These are phyloP conservation scores for Hyaloscypha finlandica DNA, from an alignment of 495 filamentous ascomycete species.

Conservation along the genomic window DNA sequence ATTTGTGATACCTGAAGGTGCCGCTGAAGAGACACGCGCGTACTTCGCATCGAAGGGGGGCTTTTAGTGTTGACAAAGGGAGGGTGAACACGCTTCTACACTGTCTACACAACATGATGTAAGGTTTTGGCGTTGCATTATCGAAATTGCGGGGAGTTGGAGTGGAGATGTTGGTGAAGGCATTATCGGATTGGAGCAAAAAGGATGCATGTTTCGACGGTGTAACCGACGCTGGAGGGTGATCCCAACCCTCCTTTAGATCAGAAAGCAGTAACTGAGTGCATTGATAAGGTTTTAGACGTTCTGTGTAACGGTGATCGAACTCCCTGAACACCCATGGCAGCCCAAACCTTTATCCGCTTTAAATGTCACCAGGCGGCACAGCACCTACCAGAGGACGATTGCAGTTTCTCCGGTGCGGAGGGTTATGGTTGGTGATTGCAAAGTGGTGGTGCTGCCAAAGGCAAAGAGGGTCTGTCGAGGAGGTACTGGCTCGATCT, in stretches of 20 bases:
- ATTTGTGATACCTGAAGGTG: conserved; percentile 76
- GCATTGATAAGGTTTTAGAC: neutral
- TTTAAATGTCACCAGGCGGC: neutral
- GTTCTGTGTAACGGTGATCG: neutral
- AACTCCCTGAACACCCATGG: too few species aligned
- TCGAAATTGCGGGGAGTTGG: neutral
- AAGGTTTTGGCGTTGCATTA: conserved; percentile 1
- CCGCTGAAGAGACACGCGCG: conserved; percentile 60
- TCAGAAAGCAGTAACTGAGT: neutral
- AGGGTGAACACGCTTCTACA: neutral
- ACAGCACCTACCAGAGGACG: neutral
- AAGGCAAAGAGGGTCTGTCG: neutral
- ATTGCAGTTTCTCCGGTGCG: neutral
- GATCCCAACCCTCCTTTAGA: neutral
- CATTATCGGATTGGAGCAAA: neutral
- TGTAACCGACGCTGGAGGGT: neutral
- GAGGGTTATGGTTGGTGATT: neutral
- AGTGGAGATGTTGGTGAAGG: neutral
- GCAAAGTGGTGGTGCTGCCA: neutral
- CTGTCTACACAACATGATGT: neutral
- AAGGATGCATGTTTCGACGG: neutral
- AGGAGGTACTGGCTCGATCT: conserved; percentile 2
- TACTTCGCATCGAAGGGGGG: conserved; percentile 60
- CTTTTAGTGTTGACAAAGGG: neutral
- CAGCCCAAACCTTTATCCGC: neutral